phyloP scores from a whole-genome alignment of 1,284 basidiomycete genomes.

The Melampsora americana region DNA sequence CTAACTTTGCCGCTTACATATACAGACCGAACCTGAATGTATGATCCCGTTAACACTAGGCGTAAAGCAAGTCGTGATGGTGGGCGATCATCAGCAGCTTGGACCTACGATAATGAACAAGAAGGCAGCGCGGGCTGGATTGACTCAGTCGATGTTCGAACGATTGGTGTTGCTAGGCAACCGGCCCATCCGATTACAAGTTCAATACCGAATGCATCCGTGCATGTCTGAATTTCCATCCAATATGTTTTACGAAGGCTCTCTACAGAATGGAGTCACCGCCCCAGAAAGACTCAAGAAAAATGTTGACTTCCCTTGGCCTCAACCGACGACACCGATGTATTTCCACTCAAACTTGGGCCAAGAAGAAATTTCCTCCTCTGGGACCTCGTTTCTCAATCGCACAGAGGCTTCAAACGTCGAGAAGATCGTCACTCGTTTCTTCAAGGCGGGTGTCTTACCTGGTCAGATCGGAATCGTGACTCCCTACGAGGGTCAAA shows the following conservation, averaged over 20 bases:
- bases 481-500: constrained; percentile 97
- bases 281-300: constrained; percentile 94
- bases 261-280: constrained; percentile 97
- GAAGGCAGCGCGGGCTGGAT: constrained; percentile 93
- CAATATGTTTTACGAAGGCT: constrained; percentile 99
- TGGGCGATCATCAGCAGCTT: constrained; percentile 96
- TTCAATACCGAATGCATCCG: constrained; percentile 99
- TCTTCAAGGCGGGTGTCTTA: constrained; percentile 97
- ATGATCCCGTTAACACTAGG: constrained; percentile 98
- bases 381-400: constrained; percentile 97
- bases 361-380: constrained; percentile 97
- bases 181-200: constrained; percentile 93
- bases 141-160: constrained; percentile 97
- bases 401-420: constrained; percentile 98
- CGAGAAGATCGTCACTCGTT: constrained; percentile 98
- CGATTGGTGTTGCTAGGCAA: constrained; percentile 92
- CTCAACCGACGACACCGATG: constrained; percentile 95
- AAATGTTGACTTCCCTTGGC: constrained; percentile 99
- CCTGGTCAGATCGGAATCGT: constrained; percentile 96
- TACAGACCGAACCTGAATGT: constrained; percentile 67
- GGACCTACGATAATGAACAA: constrained; percentile 99
- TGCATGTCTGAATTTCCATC: constrained; percentile 98
- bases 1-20: neutral
- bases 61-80: constrained; percentile 96
- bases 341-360: constrained; percentile 99